A percentile compares a stretch with the other conserved stretches of the same genome.
These are phyloP conservation scores for Rachicladosporium sp. DNA, from an alignment of 2,329 filamentous ascomycete genomes.

Conservation along the genomic window DNA sequence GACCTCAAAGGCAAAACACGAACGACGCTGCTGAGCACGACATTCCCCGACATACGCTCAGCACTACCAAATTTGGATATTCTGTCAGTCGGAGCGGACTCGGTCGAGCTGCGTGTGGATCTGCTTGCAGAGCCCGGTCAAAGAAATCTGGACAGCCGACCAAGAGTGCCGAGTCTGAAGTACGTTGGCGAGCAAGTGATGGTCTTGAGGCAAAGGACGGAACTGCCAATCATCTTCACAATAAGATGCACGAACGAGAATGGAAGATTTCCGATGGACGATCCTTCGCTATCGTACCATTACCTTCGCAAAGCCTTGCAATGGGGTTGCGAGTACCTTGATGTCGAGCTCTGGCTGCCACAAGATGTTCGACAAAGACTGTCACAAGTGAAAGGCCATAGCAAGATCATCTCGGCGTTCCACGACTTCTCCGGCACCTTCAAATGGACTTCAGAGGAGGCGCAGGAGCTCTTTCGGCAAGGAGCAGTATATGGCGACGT, in stretches of 20 bases:
- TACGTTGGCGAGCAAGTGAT: slow-evolving; percentile 82
- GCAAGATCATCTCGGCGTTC: slow-evolving; percentile 81
- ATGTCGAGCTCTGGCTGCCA: slow-evolving; percentile 78
- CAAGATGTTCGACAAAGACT: slow-evolving; percentile 58
- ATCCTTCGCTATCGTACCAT: slow-evolving; percentile 60
- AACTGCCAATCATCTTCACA: slow-evolving; percentile 79
- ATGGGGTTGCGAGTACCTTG: slow-evolving; percentile 83
- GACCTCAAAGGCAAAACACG: slow-evolving; percentile 64
- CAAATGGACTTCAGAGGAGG: slow-evolving; percentile 66
- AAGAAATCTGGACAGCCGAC: too few species aligned
- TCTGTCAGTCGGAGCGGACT: slow-evolving; percentile 73
- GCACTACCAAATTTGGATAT: slow-evolving; percentile 79
- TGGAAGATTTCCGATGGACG: slow-evolving; percentile 72
- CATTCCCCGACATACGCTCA: slow-evolving; percentile 73
- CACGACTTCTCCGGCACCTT: slow-evolving; percentile 78
- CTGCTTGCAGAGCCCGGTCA: slow-evolving; percentile 55
- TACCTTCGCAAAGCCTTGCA: slow-evolving; percentile 77
- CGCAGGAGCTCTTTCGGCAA: slow-evolving; percentile 58
- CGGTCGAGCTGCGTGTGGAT: slow-evolving; percentile 75
- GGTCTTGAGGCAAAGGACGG: slow-evolving; percentile 69
- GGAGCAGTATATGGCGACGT: slow-evolving; percentile 69
- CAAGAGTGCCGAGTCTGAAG: slow-evolving; percentile 56
- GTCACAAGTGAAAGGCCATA: slow-evolving; percentile 60
- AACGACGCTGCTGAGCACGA: slow-evolving; percentile 78
- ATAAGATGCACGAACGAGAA: slow-evolving; percentile 73